phyloP scores from a whole-genome alignment of 1,139 yeast species.

The Tardiomyces depauwii region DNA sequence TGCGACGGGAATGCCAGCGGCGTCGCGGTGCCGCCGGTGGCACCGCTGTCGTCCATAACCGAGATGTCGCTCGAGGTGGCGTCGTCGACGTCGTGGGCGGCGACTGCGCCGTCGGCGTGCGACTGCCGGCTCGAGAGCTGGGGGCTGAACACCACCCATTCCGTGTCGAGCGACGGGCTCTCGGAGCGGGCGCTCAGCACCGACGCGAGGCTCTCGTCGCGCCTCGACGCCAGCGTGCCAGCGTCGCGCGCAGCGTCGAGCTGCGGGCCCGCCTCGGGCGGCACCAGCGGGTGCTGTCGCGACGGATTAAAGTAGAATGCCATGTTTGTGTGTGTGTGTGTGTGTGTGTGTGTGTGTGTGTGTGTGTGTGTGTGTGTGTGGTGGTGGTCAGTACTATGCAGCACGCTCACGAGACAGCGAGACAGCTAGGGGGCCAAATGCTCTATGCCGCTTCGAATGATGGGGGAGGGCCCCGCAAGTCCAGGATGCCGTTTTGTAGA shows the following conservation, averaged over 20 bases:
- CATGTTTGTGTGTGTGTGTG: not conserved
- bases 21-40: conserved; percentile 7
- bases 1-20: conserved; percentile 26
- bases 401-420: too few relatives aligned
- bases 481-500: too few relatives aligned
- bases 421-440: too few relatives aligned
- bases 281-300: not conserved
- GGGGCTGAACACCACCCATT: conserved; percentile 23
- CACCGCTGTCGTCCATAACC: conserved; percentile 7
- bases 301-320: not conserved
- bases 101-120: conserved; percentile 1
- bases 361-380: too few relatives aligned
- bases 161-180: conserved; percentile 6
- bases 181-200: not conserved
- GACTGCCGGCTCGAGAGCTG: conserved; percentile 2
- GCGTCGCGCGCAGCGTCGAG: not conserved
- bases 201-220: not conserved
- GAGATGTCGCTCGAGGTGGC: conserved; percentile 4
- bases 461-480: too few relatives aligned
- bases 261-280: not conserved
- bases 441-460: too few relatives aligned
- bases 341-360: too few relatives aligned
- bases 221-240: not conserved
- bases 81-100: conserved; percentile 1
- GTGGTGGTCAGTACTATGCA: too few relatives aligned